phyloP scores from a whole-genome alignment of 139 green algal species.

The Pleodorina starrii region DNA sequence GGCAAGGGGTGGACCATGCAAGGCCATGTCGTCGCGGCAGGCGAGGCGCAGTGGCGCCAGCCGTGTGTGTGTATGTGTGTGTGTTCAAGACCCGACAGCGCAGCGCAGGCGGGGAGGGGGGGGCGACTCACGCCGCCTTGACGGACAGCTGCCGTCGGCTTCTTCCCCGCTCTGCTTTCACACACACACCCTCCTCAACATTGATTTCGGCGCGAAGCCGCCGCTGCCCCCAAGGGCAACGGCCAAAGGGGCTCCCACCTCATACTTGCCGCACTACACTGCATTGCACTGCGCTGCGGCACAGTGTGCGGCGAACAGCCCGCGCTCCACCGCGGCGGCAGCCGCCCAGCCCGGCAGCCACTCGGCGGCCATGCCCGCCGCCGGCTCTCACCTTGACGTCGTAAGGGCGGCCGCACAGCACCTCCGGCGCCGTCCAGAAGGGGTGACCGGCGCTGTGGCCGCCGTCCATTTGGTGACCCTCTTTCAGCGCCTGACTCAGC shows the following conservation, averaged over 20 bases:
- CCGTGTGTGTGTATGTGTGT: too few species aligned
- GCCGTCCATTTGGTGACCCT: background rate
- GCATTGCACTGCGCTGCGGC: background rate
- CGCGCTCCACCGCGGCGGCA: background rate
- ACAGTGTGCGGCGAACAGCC: background rate
- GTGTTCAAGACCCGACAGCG: too few species aligned
- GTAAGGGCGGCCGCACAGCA: slow-evolving; percentile 15
- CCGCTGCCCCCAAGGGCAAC: too few species aligned
- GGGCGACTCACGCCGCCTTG: too few species aligned
- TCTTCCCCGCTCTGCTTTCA: too few species aligned
- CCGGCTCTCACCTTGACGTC: slow-evolving; percentile 1
- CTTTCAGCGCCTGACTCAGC: background rate
- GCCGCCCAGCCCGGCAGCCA: background rate
- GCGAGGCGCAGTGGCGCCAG: too few species aligned
- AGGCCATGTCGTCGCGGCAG: too few species aligned
- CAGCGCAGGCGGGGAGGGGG: too few species aligned
- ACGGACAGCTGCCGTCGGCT: too few species aligned
- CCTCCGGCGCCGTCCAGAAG: slow-evolving; percentile 29
- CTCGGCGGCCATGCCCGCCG: background rate
- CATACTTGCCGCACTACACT: background rate
- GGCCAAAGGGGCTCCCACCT: too few species aligned
- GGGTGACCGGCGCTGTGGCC: background rate
- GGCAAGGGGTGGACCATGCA: background rate
- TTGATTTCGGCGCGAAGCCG: too few species aligned
- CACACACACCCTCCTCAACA: too few species aligned